Conservation (phyloP, 768 basidiomycete genomes). For the Lentinula aciculospora region DNA sequence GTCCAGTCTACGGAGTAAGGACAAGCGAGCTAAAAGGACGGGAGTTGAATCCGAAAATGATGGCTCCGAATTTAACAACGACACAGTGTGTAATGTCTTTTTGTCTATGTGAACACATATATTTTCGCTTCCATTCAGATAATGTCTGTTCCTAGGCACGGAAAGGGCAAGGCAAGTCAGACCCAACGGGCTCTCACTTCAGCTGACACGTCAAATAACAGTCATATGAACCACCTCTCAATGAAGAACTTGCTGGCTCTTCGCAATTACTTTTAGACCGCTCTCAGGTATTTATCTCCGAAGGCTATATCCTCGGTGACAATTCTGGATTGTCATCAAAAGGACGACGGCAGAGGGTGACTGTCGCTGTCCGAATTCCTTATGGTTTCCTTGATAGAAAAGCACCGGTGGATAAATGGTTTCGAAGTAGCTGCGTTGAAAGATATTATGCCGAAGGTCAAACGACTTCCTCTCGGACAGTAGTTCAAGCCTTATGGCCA, state of each 20-base stretch:
- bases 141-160: not conserved
- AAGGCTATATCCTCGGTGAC: not conserved
- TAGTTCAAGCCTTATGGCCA: conserved; percentile 13
- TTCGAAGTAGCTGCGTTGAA: not conserved
- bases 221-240: not conserved
- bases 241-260: not conserved
- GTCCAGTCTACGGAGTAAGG: not conserved
- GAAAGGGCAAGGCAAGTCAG: not conserved
- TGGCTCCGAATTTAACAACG: not conserved
- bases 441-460: not conserved
- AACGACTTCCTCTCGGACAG: not conserved
- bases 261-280: no score
- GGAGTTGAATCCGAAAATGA: not conserved
- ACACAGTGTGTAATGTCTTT: not conserved
- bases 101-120: not conserved
- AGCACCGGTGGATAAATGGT: not conserved
- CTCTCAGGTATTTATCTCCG: not conserved
- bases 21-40: not conserved
- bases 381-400: not conserved
- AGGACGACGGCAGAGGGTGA: not conserved
- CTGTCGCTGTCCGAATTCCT: not conserved
- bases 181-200: not conserved
- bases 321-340: not conserved
- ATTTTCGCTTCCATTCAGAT: not conserved
- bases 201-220: not conserved